phyloP scores from a whole-genome alignment of 83 land plant genomes.

The Larix sibirica region DNA sequence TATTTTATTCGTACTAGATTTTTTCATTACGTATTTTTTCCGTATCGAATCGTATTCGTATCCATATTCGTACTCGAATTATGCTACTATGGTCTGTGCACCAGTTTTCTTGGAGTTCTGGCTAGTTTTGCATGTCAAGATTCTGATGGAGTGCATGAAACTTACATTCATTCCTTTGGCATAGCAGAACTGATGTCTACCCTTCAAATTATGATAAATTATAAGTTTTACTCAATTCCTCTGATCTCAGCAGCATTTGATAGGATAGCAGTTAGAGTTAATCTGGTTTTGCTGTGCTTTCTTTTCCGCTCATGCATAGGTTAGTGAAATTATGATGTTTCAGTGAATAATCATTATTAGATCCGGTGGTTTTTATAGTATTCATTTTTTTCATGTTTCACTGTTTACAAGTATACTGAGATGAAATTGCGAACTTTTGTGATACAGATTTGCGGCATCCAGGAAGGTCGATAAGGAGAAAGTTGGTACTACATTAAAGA shows the following conservation, averaged over 20 bases:
- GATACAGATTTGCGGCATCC: conserved; percentile 14
- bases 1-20: too few relatives aligned
- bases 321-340: not conserved
- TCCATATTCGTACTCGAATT: too few relatives aligned
- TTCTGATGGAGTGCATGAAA: not conserved
- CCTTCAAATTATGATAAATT: not conserved
- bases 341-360: not conserved
- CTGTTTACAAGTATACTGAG: not conserved
- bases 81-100: not conserved
- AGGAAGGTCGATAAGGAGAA: conserved; percentile 11
- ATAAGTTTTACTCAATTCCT: not conserved
- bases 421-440: not conserved
- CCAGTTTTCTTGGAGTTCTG: not conserved
- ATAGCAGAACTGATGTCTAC: not conserved
- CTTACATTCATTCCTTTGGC: not conserved
- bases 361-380: not conserved
- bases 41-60: too few relatives aligned
- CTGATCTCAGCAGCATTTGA: not conserved
- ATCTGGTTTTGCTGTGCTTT: not conserved
- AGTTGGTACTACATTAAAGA: not conserved
- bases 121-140: not conserved
- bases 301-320: not conserved
- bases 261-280: not conserved
- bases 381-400: not conserved
- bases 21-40: too few relatives aligned